Conservation (phyloP, 352 stramenopile species). For the Globisporangium sylvaticum region DNA sequence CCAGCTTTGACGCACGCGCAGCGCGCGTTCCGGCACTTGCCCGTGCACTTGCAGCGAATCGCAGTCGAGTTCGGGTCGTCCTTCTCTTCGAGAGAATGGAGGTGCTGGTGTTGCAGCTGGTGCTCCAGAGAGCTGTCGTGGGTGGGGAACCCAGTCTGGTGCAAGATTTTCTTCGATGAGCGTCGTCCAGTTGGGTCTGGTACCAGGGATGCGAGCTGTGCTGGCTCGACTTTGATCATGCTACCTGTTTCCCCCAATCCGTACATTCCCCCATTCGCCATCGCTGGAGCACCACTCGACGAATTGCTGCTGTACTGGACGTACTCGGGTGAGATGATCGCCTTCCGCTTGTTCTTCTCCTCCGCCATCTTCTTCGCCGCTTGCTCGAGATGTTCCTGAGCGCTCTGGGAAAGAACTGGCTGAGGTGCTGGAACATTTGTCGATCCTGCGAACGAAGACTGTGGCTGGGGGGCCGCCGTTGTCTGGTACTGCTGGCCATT, state of each 20-base stretch:
- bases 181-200: slow-evolving; percentile 53
- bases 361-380: slow-evolving; percentile 41
- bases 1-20: slow-evolving; percentile 80
- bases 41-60: slow-evolving; percentile 76
- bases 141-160: slow-evolving; percentile 27
- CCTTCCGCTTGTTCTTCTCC: slow-evolving; percentile 82
- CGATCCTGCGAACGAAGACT: not conserved
- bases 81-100: slow-evolving; percentile 24
- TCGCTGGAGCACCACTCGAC: not conserved
- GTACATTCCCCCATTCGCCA: not conserved
- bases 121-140: slow-evolving; percentile 2
- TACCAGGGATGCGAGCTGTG: slow-evolving; percentile 48
- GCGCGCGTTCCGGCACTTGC: slow-evolving; percentile 78
- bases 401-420: slow-evolving; percentile 18
- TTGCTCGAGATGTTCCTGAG: slow-evolving; percentile 43
- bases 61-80: slow-evolving; percentile 19
- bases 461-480: not conserved
- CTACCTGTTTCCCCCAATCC: slow-evolving; percentile 11
- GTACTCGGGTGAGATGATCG: slow-evolving; percentile 78
- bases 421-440: not conserved
- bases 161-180: slow-evolving; percentile 63
- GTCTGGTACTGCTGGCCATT: slow-evolving; percentile 8
- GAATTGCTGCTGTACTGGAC: slow-evolving; percentile 54
- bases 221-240: slow-evolving; percentile 15
- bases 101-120: slow-evolving; percentile 4